Base-by-base conservation (phyloP, 2,329 filamentous ascomycete species). In the Stromatinia cepivora region DNA sequence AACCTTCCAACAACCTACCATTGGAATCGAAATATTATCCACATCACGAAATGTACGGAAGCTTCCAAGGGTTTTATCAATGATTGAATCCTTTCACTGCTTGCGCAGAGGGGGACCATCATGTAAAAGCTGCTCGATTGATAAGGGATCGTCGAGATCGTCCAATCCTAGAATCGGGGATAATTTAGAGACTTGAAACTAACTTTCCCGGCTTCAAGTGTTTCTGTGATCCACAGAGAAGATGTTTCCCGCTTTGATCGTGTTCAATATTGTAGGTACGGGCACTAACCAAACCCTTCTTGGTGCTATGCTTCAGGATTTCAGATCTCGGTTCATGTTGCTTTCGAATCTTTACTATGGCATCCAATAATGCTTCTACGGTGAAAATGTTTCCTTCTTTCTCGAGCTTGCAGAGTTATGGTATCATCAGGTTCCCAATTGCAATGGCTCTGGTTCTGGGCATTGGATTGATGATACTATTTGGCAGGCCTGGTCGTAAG, bases 181-280 rank as follows among this genome's bases (percentile, higher is more conserved):
- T 15, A 6, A 34, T 34, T 25, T 36, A 46, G 13, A 8, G 28
- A 34, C 45, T 25, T 36, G 28, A 50, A n/a, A 48, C 28, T 61
- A 62, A 50, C 45, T n/a, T 50, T 15, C 22, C 59, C 45, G 45
- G 59, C 59, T 62, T 48, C 45, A 25, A 48, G 59, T 36, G 20
- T 36, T 50, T 36, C 42, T 45, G 59, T 20, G 45, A 62, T 28
- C 59, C 28, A 62, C 28, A 10, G 45, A 34, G 58, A 62, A 6
- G 20, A 62, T 36, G 45, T 9, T 17, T 54, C 28, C 42, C 58
- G 42, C 28, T 62, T 48, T 62, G 45, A 20, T 62, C 25, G 3
- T 48, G 28, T 31, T 50, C 42, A 25, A 48, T 36, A 62, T 2
- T 34, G 42, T 36, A 50, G 42, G 45, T 50, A 22, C 31, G n/a